These are phyloP conservation scores for Setomelanomma holmii DNA, from an alignment of 2,329 filamentous ascomycete species.

Conservation along the genomic window DNA sequence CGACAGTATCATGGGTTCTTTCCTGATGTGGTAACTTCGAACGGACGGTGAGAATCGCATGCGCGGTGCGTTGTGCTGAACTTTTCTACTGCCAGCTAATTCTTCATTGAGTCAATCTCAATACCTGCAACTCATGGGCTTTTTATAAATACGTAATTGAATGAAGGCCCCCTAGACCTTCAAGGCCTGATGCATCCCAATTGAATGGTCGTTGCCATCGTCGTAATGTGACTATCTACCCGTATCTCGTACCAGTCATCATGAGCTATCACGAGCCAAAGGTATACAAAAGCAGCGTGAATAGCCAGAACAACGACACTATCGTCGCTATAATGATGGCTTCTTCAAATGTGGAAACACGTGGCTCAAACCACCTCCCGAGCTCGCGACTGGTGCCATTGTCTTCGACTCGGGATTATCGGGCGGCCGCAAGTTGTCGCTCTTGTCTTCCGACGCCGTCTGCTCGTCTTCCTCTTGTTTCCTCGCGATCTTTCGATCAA, in stretches of 20 bases:
- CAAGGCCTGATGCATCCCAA: not conserved
- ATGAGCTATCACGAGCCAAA: no score
- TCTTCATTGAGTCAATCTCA: no score
- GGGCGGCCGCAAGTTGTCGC: constrained; percentile 9
- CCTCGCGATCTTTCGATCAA: constrained; percentile 37
- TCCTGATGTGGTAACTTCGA: no score
- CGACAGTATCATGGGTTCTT: no score
- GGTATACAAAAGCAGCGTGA: not conserved
- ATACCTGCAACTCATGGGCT: no score
- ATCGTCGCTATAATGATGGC: constrained; percentile 53
- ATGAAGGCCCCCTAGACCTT: no score
- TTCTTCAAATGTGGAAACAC: constrained; percentile 42
- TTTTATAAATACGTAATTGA: no score
- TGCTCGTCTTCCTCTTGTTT: constrained; percentile 14
- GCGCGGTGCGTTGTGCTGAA: no score
- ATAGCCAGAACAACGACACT: not conserved
- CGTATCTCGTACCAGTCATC: no score
- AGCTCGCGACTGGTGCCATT: constrained; percentile 13
- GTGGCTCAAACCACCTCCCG: constrained; percentile 26
- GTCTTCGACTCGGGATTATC: constrained; percentile 9
- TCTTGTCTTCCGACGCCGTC: not conserved
- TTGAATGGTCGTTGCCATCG: not conserved
- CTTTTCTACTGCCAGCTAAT: no score
- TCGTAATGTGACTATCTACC: no score
- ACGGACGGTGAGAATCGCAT: no score